A percentile compares a stretch with the other conserved stretches of the same genome.
Conservation (phyloP, 2,329 filamentous ascomycete species). For the Penicillium sp. region DNA sequence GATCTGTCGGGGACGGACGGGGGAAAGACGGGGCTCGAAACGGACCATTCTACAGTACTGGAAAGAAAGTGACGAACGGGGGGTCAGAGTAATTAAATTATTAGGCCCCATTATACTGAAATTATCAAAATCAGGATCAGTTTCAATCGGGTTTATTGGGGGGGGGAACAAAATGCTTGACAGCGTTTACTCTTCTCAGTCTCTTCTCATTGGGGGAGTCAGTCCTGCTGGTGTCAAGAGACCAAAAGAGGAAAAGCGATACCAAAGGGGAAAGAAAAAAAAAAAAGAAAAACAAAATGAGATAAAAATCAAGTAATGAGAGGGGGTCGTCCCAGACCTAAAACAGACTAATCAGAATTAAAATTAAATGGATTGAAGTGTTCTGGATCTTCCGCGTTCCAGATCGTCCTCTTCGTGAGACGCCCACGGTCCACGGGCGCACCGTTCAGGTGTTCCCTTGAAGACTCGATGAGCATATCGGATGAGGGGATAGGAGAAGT, state of each 20-base stretch:
- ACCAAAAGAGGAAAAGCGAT: not conserved
- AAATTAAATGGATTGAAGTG: slow-evolving; percentile 8
- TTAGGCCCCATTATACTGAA: too few species aligned
- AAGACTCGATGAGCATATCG: not conserved
- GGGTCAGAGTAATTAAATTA: too few species aligned
- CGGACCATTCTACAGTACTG: not conserved
- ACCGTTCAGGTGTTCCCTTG: slow-evolving; percentile 13
- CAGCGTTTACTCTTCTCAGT: too few species aligned
- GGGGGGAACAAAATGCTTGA: too few species aligned
- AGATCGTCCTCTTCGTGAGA: slow-evolving; percentile 12
- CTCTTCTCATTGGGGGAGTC: too few species aligned
- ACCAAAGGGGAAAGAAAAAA: not conserved
- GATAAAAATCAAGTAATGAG: not conserved
- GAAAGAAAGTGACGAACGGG: too few species aligned
- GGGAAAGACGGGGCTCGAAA: slow-evolving; percentile 7
- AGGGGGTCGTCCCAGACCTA: not conserved
- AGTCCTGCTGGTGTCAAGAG: not conserved
- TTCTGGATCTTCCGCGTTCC: slow-evolving; percentile 11
- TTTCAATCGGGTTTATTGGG: too few species aligned
- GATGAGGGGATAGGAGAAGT: not conserved
- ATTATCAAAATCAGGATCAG: too few species aligned
- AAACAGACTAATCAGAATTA: slow-evolving; percentile 3
- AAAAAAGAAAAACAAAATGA: not conserved
- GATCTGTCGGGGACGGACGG: not conserved
- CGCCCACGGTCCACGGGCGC: slow-evolving; percentile 5